These are phyloP conservation scores for Rhodotorula graminis DNA, from an alignment of 768 basidiomycete species.

Conservation along the genomic window DNA sequence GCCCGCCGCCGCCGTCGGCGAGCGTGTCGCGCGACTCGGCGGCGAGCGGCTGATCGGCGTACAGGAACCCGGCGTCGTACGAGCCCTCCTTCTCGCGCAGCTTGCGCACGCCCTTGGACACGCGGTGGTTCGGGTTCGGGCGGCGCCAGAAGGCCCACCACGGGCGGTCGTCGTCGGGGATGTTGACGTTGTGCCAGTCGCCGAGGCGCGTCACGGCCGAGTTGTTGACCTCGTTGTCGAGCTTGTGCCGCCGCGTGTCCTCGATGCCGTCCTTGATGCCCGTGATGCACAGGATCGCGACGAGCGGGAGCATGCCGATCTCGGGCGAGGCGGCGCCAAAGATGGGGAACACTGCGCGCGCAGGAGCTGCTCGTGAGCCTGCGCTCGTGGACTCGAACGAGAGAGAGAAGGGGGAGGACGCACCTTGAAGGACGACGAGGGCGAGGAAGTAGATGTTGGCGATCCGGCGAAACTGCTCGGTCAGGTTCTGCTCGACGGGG, in stretches of 20 bases:
- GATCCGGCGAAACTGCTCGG: conserved; percentile 86
- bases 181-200: conserved; percentile 86
- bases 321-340: conserved; percentile 83
- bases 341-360: conserved; percentile 68
- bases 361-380: conserved; percentile 29
- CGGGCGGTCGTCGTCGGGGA: conserved; percentile 66
- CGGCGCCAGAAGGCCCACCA: conserved; percentile 61
- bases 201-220: conserved; percentile 84
- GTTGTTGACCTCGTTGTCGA: conserved; percentile 93
- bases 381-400: not conserved
- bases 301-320: conserved; percentile 74
- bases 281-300: conserved; percentile 81
- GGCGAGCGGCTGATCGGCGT: conserved; percentile 21
- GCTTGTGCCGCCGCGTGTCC: conserved; percentile 79
- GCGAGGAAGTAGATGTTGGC: conserved; percentile 82
- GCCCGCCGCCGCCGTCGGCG: no score
- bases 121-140: conserved; percentile 61
- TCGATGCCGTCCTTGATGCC: conserved; percentile 94
- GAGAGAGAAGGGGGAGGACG: conserved; percentile 38
- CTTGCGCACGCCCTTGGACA: conserved; percentile 78
- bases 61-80: conserved; percentile 41
- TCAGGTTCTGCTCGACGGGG: conserved; percentile 57
- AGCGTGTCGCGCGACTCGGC: conserved; percentile 29
- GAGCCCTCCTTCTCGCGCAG: conserved; percentile 71
- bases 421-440: conserved; percentile 58